Conservation (phyloP, 2,329 filamentous ascomycete species). For the Botrytis paeoniae region DNA sequence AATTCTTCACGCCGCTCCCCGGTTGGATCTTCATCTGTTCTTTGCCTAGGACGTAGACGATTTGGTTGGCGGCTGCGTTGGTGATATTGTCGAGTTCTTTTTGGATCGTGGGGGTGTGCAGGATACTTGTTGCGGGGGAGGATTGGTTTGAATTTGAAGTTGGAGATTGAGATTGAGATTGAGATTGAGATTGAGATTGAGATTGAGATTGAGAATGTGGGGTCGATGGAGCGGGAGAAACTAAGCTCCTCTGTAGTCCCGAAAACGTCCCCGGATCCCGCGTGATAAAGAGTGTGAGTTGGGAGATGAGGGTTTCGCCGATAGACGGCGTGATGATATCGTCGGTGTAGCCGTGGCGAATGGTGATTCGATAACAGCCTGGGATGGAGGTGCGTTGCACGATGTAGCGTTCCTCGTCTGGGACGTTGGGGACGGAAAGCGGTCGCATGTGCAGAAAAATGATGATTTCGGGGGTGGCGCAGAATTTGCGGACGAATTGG, state of each 20-base stretch:
- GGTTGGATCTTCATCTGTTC: conserved; percentile 53
- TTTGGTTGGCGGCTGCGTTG: conserved; percentile 46
- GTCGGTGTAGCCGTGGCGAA: conserved; percentile 72
- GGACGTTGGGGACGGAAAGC: conserved; percentile 55
- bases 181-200: too few relatives aligned
- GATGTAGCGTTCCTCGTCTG: conserved; percentile 47
- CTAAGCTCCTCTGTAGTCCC: neutral
- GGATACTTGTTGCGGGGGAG: conserved; percentile 11
- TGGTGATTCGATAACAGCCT: conserved; percentile 65
- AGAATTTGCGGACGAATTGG: conserved; percentile 70
- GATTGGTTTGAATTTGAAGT: neutral
- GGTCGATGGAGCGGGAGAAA: neutral
- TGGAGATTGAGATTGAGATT: neutral
- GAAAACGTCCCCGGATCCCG: conserved; percentile 35
- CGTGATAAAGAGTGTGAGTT: conserved; percentile 52
- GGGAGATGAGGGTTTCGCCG: conserved; percentile 55
- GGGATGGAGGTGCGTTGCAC: conserved; percentile 46
- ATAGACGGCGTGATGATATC: conserved; percentile 65
- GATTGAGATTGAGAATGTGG: neutral
- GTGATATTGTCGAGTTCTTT: conserved; percentile 46
- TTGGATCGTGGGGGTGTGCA: conserved; percentile 33
- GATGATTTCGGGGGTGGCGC: conserved; percentile 62
- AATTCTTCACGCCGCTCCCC: conserved; percentile 37
- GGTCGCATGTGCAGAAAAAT: conserved; percentile 73
- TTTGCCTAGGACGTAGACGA: conserved; percentile 59